Percentiles rank a stretch among this genome's conserved stretches.
These are phyloP conservation scores for Tuber umbilicatum DNA, from an alignment of 495 filamentous ascomycete genomes.

Conservation along the genomic window DNA sequence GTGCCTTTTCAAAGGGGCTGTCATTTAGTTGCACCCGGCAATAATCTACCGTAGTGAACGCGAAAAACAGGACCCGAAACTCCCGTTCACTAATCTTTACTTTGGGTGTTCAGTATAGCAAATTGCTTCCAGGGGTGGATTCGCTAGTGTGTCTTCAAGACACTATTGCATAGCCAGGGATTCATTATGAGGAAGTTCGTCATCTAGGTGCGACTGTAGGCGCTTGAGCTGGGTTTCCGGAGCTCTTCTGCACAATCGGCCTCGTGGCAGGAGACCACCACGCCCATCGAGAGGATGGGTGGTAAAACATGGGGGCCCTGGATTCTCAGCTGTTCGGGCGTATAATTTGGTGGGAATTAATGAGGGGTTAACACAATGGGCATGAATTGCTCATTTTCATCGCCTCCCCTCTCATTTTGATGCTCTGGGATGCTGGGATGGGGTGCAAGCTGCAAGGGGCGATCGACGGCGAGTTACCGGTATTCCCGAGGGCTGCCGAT, in stretches of 20 bases:
- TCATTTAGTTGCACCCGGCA: too few species aligned
- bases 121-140: too few species aligned
- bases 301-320: neutral
- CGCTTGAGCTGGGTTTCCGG: neutral
- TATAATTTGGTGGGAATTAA: neutral
- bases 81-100: too few species aligned
- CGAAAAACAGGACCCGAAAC: too few species aligned
- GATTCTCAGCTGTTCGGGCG: neutral
- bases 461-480: neutral
- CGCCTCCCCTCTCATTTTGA: neutral
- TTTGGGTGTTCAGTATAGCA: too few species aligned
- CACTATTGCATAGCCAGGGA: too few species aligned
- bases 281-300: neutral
- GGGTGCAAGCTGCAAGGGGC: neutral
- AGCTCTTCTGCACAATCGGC: neutral
- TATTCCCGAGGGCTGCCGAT: neutral
- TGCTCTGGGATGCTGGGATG: neutral
- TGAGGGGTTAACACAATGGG: neutral
- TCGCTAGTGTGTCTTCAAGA: too few species aligned
- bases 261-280: neutral
- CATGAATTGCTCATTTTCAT: neutral
- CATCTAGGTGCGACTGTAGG: too few species aligned
- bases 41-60: too few species aligned
- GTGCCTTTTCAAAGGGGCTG: neutral
- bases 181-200: too few species aligned